Conservation (phyloP, 306 rosid genomes). For the Vigna reflexopilosa region DNA sequence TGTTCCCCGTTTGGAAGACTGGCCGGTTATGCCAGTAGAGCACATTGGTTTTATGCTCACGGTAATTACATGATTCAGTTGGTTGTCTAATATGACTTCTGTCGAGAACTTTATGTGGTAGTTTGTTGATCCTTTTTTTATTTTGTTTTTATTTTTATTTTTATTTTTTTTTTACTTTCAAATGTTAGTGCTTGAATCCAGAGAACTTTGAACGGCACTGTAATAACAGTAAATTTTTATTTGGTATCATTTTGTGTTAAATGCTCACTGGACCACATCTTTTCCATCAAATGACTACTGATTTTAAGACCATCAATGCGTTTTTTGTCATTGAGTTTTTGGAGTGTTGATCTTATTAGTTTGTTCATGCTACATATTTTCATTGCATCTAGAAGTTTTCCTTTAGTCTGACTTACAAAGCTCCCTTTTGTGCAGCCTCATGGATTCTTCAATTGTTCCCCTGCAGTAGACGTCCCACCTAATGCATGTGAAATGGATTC, state of each 20-base stretch:
- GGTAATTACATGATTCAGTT: conserved; percentile 50
- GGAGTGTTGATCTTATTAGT: background rate
- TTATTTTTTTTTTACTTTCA: background rate
- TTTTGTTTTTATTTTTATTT: background rate
- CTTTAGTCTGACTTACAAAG: conserved; percentile 35
- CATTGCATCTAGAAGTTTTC: conserved; percentile 27
- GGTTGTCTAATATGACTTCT: background rate
- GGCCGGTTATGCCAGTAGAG: conserved; percentile 98
- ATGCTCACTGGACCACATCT: background rate
- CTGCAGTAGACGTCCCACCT: conserved; percentile 85
- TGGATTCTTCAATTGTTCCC: conserved; percentile 92
- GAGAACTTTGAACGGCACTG: background rate
- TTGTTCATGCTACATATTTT: background rate
- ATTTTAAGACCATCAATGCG: background rate
- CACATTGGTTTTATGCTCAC: conserved; percentile 82
- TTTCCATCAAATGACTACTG: conserved; percentile 14
- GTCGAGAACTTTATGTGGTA: background rate
- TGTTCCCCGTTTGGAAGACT: conserved; percentile 84
- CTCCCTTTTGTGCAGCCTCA: conserved; percentile 82
- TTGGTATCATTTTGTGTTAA: conserved; percentile 19
- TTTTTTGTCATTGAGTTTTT: background rate
- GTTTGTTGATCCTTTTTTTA: background rate
- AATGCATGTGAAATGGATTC: conserved; percentile 67
- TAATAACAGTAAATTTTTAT: conserved; percentile 7
- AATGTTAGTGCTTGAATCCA: background rate